Evolutionary conservation across 768 basidiomycete species (phyloP), one percentile per base, ranked within the genome.

Genomic region (Clavulina sp.): DNA sequence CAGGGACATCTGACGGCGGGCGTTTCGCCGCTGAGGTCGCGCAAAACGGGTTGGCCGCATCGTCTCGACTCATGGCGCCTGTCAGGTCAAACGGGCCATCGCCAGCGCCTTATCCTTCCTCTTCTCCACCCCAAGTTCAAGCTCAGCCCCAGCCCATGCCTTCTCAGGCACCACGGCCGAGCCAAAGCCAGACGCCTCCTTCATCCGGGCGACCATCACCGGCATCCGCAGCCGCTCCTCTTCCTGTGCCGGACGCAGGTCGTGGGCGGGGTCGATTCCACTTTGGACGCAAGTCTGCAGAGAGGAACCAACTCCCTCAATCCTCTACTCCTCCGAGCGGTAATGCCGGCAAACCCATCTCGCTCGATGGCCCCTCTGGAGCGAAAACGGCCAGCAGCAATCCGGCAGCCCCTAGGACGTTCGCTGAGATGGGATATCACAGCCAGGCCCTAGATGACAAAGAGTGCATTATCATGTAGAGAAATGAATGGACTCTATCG

Each of bases 341-440:
- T 13, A 47, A 16, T n/a, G 23, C 26, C 13, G 44, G 16, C 44
- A 24, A 47, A 28, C 44, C 44, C 16, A 24, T 16, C 13, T 13
- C 44, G 9, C 23, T 47, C 13, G 36, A 38, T 38, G 36, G 21
- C 13, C 13, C 36, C 13, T 13, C 13, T 21, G 21, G 21, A 38
- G 21, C 13, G 13, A 38, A 38, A 3, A 49, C 55, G 21, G 56
- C 36, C 36, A 13, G 13, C 13, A 21, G 36, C 21, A 21, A 13
- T 46, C 13, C 49, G 13, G 57, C 57, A n/a, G 56, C 57, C 3
- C 56, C 59, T 18, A 53, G 52, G 48, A 66, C 88, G 41, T 92
- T 95, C 66, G 84, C 81, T 21, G 89, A 93, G 70, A 91, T 95
- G 89, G 91, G 91, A 0, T 81, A 89, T 60, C 75, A 79, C 30